These are phyloP conservation scores for Trichophyton mentagrophytes DNA, from an alignment of 2,329 filamentous ascomycete species.

Conservation along the genomic window DNA sequence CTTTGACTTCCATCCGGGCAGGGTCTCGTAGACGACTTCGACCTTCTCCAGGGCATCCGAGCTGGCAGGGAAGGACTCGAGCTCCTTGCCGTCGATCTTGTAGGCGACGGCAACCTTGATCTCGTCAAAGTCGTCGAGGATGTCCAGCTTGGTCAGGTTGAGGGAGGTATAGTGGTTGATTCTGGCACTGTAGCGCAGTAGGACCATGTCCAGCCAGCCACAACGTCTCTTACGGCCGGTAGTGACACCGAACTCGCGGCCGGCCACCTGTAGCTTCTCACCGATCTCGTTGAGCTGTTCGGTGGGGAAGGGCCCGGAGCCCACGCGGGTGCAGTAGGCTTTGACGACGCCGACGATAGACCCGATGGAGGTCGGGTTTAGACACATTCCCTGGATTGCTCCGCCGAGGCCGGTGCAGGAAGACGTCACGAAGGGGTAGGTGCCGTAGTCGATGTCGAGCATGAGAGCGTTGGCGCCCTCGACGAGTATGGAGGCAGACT, in stretches of 20 bases:
- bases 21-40: slow-evolving; percentile 46
- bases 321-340: slow-evolving; percentile 50
- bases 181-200: slow-evolving; percentile 48
- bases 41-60: slow-evolving; percentile 40
- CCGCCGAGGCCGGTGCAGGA: slow-evolving; percentile 38
- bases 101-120: slow-evolving; percentile 50
- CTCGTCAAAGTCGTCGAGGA: slow-evolving; percentile 51
- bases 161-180: slow-evolving; percentile 42
- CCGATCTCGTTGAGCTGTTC: slow-evolving; percentile 47
- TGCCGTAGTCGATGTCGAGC: slow-evolving; percentile 45
- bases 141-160: slow-evolving; percentile 53
- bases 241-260: slow-evolving; percentile 44
- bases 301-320: slow-evolving; percentile 50
- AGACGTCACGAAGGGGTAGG: slow-evolving; percentile 39
- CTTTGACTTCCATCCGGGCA: slow-evolving; percentile 49
- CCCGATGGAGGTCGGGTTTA: slow-evolving; percentile 45
- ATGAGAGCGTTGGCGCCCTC: slow-evolving; percentile 53
- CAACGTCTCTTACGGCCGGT: slow-evolving; percentile 51
- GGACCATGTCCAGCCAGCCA: slow-evolving; percentile 54
- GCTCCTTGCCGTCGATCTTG: slow-evolving; percentile 37
- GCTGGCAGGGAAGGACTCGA: slow-evolving; percentile 47
- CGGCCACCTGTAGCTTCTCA: slow-evolving; percentile 44
- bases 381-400: slow-evolving; percentile 45
- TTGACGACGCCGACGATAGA: slow-evolving; percentile 52
- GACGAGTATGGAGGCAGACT: slow-evolving; percentile 44